These are phyloP conservation scores for Rhazya stricta DNA, from an alignment of 257 asterid species.

Conservation along the genomic window DNA sequence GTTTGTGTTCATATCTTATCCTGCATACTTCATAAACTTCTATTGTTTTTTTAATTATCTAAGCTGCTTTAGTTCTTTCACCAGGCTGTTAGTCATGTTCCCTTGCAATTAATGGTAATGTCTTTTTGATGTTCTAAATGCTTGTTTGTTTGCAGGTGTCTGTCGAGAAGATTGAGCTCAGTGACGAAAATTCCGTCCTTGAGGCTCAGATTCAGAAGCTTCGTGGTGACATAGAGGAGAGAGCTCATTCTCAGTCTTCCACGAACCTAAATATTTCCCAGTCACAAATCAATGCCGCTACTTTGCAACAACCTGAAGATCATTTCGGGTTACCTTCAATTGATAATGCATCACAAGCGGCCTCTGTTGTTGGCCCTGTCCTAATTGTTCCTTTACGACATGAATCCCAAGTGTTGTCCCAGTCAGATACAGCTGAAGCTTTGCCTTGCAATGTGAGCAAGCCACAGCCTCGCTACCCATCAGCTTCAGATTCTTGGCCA, in stretches of 20 bases:
- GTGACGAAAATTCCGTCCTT: slow-evolving; percentile 51
- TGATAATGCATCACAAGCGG: slow-evolving; percentile 26
- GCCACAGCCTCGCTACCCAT: slow-evolving; percentile 68
- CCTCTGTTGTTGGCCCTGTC: slow-evolving; percentile 36
- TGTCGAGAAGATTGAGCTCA: slow-evolving; percentile 52
- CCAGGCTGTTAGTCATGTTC: not conserved
- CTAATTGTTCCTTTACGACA: slow-evolving; percentile 44
- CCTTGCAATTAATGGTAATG: not conserved
- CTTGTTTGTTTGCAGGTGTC: slow-evolving; percentile 38
- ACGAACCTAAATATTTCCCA: slow-evolving; percentile 12
- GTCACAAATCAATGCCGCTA: slow-evolving; percentile 12
- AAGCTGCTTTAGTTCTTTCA: not conserved
- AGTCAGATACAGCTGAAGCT: slow-evolving; percentile 22
- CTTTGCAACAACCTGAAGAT: slow-evolving; percentile 26
- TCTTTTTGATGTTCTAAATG: not conserved
- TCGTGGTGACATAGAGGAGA: slow-evolving; percentile 42
- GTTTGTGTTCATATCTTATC: not conserved
- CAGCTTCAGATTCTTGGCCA: slow-evolving; percentile 59
- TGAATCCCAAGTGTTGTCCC: slow-evolving; percentile 31
- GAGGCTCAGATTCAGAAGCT: slow-evolving; percentile 52
- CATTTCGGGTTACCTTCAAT: slow-evolving; percentile 26
- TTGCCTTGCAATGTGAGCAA: slow-evolving; percentile 40
- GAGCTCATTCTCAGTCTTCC: slow-evolving; percentile 18
- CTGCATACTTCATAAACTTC: not conserved
- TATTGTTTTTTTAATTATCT: not conserved